Conservation (phyloP, 371 early-diverging fungal species). For the Mortierella sp. region DNA sequence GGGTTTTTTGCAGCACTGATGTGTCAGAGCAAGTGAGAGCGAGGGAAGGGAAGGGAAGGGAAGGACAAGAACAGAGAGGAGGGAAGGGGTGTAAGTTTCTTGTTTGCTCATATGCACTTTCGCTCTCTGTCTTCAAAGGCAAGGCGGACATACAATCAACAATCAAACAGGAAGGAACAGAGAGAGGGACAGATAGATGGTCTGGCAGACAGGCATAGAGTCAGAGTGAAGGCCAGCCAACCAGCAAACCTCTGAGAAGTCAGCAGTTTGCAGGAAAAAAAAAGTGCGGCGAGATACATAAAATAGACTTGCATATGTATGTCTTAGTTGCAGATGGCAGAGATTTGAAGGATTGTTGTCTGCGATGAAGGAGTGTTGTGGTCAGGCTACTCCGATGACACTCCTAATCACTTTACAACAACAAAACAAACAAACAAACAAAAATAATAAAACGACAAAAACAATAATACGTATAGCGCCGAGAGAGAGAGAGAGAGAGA, state of each 20-base stretch:
- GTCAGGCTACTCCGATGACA: neutral
- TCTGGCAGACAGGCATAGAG: too few species aligned
- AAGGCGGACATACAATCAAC: conserved; percentile 6
- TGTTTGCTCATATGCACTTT: conserved; percentile 2
- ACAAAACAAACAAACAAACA: too few species aligned
- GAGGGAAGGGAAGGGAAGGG: neutral
- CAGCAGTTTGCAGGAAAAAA: neutral
- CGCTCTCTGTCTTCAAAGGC: too few species aligned
- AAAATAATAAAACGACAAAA: too few species aligned
- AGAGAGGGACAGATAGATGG: too few species aligned
- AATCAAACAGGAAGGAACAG: neutral
- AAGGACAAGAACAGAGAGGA: neutral
- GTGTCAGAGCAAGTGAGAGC: neutral
- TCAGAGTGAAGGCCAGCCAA: too few species aligned
- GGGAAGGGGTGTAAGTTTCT: neutral
- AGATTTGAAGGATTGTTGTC: neutral
- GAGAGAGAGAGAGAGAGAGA: too few species aligned
- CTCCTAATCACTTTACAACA: neutral
- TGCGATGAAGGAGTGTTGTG: neutral
- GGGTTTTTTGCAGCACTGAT: too few species aligned
- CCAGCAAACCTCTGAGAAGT: neutral
- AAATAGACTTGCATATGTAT: neutral
- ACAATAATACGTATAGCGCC: neutral
- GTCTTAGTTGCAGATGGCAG: neutral
- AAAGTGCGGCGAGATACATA: neutral